A percentile compares a stretch with the other conserved stretches of the same genome.
Conservation (phyloP, 768 basidiomycete species). For the Phylloporus sp. region DNA sequence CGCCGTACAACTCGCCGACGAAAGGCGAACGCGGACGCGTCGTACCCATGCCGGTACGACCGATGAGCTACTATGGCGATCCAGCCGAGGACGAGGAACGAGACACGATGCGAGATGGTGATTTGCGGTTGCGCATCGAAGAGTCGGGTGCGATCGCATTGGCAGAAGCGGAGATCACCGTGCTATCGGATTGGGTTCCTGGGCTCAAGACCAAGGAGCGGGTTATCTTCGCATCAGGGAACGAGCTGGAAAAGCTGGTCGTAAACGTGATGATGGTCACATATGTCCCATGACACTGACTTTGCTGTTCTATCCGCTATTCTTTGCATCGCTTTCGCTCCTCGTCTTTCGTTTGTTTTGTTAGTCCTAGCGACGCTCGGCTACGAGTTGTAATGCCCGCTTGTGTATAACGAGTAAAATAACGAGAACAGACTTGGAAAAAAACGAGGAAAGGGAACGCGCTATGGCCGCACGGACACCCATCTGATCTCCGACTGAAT, state of each 20-base stretch:
- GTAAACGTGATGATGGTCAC: conserved; percentile 74
- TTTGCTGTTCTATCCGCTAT: background rate
- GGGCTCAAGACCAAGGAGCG: conserved; percentile 56
- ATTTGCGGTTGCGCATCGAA: conserved; percentile 50
- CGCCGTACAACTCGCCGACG: conserved; percentile 20
- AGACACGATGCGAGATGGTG: conserved; percentile 28
- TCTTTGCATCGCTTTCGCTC: too few species aligned
- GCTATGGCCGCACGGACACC: background rate
- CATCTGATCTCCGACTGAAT: background rate
- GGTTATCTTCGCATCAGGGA: conserved; percentile 63
- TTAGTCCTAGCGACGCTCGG: background rate
- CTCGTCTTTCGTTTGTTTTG: background rate
- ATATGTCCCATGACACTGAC: conserved; percentile 48
- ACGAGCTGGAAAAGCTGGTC: conserved; percentile 67
- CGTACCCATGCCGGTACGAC: conserved; percentile 33
- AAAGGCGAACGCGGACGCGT: too few species aligned
- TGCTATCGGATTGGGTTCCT: conserved; percentile 53
- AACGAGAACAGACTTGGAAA: too few species aligned
- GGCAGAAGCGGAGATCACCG: conserved; percentile 55
- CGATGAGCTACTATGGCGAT: conserved; percentile 45
- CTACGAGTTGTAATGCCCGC: background rate
- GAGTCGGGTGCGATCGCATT: conserved; percentile 66
- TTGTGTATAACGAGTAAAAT: background rate
- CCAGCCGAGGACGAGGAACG: conserved; percentile 36
- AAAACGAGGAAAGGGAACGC: background rate